phyloP scores from a whole-genome alignment of 2,329 filamentous ascomycete species.

The Oidium heveae region DNA sequence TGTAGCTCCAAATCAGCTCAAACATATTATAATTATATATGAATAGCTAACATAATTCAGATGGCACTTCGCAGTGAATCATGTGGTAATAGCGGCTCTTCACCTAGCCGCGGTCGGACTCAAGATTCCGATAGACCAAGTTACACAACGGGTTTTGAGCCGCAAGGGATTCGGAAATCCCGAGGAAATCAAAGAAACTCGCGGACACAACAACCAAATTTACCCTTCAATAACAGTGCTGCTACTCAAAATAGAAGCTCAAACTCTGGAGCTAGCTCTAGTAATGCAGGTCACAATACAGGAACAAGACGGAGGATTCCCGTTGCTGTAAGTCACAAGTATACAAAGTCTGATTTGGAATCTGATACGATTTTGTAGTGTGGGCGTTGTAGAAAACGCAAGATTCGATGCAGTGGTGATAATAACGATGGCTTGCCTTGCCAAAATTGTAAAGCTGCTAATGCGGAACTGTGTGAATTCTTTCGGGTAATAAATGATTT shows the following conservation, averaged over 20 bases:
- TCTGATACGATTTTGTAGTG: constrained; percentile 30
- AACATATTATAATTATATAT: too few relatives aligned
- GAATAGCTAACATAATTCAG: background rate
- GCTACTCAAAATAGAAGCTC: background rate
- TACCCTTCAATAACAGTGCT: background rate
- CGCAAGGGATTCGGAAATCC: background rate
- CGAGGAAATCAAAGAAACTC: background rate
- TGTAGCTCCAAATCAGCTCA: too few relatives aligned
- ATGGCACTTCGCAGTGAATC: background rate
- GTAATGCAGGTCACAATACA: background rate
- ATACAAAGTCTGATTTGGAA: background rate
- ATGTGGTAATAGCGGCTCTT: background rate
- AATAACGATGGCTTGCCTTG: constrained; percentile 39
- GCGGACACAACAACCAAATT: background rate
- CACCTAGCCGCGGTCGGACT: background rate
- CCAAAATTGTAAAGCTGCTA: constrained; percentile 55
- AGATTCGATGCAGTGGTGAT: constrained; percentile 86
- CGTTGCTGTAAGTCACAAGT: constrained; percentile 19
- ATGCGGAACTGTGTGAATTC: constrained; percentile 49
- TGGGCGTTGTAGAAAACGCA: constrained; percentile 67
- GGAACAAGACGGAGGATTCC: constrained; percentile 20
- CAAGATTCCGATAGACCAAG: background rate
- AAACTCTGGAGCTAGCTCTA: background rate
- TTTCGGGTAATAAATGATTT: constrained; percentile 33
- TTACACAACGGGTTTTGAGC: background rate